Evolutionary conservation across 2,329 filamentous ascomycete species (phyloP), one percentile per base, ranked within the genome.

Genomic region (Massarina eburnea): DNA sequence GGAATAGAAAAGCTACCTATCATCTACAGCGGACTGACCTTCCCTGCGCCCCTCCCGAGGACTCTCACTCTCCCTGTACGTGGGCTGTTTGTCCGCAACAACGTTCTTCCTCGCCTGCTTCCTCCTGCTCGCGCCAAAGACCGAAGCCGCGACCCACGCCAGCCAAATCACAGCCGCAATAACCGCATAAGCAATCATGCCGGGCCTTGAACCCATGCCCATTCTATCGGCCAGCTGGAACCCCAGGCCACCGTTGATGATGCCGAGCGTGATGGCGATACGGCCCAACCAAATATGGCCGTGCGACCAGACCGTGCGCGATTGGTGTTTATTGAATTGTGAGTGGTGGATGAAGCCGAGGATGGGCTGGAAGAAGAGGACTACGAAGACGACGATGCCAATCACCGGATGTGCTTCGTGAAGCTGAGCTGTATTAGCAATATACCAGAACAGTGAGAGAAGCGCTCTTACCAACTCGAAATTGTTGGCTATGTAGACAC

Each of bases 171-270:
- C 41, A 2, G 68, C 79, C 26, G 77, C 76, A 39, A 79, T 62
- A 7, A 80, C 73, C 2, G 70, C 67, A 51, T 81, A 81, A 0
- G 71, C 77, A 49, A 80, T 77, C 39, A 61, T 62, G 1, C 64
- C 64, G 6, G 49, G 39, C 17, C 30, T 54, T 0, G 59, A 61
- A n/a, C 66, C 66, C 18, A 64, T 54, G 4, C 52, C 58, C 36
- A 67, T 72, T 26, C 71, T 65, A 18, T 73, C 67, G 2, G 76
- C 74, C 15, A 80, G 64, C 46, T 68, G 63, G 29, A 82, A 72
- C 0, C 80, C 80, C 1, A 82, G 61, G 0, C 79, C 80, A n/a
- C 77, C 80, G 55, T 82, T 82, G 59, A 82, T 70, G 45, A 81
- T 77, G 3, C 77, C 80, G 1, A 82, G 63, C 0, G 73, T 67